Evolutionary conservation across 352 stramenopile species (phyloP).

Genomic region (Globisporangium ultimum): DNA sequence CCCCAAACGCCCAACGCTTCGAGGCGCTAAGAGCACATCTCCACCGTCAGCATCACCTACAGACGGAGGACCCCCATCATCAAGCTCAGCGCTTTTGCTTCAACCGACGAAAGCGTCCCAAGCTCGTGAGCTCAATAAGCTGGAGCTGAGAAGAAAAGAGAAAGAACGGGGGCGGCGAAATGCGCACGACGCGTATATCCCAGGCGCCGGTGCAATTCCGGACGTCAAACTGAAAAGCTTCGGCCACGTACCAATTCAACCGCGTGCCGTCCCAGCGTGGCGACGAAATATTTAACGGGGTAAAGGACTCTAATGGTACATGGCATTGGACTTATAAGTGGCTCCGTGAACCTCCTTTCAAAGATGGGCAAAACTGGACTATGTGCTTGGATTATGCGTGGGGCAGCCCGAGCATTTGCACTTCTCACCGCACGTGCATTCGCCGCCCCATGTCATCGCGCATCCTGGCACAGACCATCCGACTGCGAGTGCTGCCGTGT

Average conservation of each 20-base stretch:
- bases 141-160: slow-evolving; percentile 36
- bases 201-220: slow-evolving; percentile 34
- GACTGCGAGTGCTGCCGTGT: slow-evolving; percentile 72
- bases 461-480: slow-evolving; percentile 79
- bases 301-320: not conserved
- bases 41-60: slow-evolving; percentile 2
- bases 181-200: slow-evolving; percentile 58
- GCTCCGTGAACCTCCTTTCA: no score
- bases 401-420: slow-evolving; percentile 79
- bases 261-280: slow-evolving; percentile 54
- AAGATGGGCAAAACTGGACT: not conserved
- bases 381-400: slow-evolving; percentile 58
- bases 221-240: slow-evolving; percentile 72
- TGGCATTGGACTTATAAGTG: not conserved
- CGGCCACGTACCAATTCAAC: slow-evolving; percentile 61
- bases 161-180: slow-evolving; percentile 32
- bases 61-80: not conserved
- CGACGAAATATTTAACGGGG: slow-evolving; percentile 38
- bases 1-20: slow-evolving; percentile 30
- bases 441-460: slow-evolving; percentile 70
- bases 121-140: slow-evolving; percentile 41
- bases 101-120: slow-evolving; percentile 54
- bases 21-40: no score
- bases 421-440: slow-evolving; percentile 76
- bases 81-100: slow-evolving; percentile 20